phyloP scores from a whole-genome alignment of 169 alveolate species.

The Plasmodium sp. region DNA sequence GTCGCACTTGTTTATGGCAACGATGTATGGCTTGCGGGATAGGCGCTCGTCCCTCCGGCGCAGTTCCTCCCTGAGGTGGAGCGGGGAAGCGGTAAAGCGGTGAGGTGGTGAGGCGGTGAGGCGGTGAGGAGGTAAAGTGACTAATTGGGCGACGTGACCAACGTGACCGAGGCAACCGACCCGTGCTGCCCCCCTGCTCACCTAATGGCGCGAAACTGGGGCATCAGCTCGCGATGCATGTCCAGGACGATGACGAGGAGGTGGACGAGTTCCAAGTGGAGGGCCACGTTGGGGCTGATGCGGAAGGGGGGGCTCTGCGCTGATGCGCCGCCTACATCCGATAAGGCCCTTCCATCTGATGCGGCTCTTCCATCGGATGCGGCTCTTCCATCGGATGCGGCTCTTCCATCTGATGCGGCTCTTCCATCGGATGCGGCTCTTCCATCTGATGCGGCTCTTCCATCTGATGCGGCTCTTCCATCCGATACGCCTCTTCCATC shows the following conservation, averaged over 20 bases:
- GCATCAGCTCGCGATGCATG: neutral
- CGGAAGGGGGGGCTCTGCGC: neutral
- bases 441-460: neutral
- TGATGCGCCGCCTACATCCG: neutral
- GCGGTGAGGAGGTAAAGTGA: neutral
- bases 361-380: neutral
- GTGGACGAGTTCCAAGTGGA: conserved; percentile 44
- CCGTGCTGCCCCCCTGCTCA: neutral
- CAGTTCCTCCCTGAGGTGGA: conserved; percentile 26
- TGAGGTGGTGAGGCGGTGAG: neutral
- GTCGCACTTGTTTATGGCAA: conserved; percentile 69
- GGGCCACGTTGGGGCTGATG: conserved; percentile 13
- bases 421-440: too few relatives aligned
- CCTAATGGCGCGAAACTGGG: conserved; percentile 57
- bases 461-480: neutral
- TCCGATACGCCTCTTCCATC: too few relatives aligned
- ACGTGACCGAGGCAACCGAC: neutral
- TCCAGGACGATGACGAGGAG: conserved; percentile 59
- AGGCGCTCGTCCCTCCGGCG: conserved; percentile 20
- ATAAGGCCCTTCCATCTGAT: neutral
- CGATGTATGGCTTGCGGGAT: conserved; percentile 45
- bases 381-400: neutral
- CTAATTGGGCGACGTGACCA: neutral
- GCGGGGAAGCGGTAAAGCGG: neutral
- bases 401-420: neutral